phyloP scores from a whole-genome alignment of 257 asterid species.

The Nicotiana undulata region DNA sequence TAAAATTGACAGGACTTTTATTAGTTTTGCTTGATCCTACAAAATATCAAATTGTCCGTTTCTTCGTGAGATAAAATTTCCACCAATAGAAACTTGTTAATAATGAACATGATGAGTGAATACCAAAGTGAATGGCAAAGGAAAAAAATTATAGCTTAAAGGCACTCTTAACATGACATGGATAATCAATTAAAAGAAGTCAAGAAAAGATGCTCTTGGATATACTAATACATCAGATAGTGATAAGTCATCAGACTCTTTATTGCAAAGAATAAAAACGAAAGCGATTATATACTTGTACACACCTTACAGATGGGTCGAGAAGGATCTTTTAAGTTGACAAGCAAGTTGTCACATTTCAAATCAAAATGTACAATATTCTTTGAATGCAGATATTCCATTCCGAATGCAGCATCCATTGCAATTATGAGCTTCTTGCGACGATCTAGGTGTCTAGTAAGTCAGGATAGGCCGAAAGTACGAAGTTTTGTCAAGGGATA shows the following conservation, averaged over 20 bases:
- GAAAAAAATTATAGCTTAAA: background rate
- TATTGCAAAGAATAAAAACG: background rate
- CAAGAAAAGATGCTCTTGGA: background rate
- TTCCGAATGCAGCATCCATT: constrained; percentile 96
- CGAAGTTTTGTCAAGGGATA: background rate
- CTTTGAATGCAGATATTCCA: constrained; percentile 95
- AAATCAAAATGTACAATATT: constrained; percentile 91
- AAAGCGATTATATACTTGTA: background rate
- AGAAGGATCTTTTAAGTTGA: constrained; percentile 86
- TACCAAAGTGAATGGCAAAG: background rate
- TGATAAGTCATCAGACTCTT: background rate
- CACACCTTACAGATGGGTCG: constrained; percentile 94
- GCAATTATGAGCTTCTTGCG: constrained; percentile 91
- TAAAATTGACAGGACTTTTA: background rate
- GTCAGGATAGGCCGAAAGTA: background rate
- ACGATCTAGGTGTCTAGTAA: constrained; percentile 80
- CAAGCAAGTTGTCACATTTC: constrained; percentile 92
- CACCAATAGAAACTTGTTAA: background rate
- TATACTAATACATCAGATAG: background rate
- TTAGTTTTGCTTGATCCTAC: background rate
- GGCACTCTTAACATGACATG: background rate
- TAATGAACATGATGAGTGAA: background rate
- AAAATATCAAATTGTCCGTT: too few species aligned
- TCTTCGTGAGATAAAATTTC: too few species aligned
- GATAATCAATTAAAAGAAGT: background rate